phyloP scores from a whole-genome alignment of 805 yeast genomes.

The Starmerella asiatica region DNA sequence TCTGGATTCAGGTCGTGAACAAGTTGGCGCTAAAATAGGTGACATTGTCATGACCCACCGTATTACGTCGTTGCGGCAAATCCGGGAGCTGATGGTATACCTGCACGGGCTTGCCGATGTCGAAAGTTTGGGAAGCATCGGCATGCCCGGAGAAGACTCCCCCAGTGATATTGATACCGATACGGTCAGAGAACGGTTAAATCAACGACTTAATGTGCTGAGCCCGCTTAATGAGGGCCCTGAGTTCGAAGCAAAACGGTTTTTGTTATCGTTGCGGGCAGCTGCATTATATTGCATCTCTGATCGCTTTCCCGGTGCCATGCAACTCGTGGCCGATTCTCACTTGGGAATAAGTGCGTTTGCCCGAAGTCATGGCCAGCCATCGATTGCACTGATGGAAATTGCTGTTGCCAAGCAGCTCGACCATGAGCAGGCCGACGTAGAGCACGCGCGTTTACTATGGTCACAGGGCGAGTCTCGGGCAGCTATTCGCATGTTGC shows the following conservation, averaged over 20 bases:
- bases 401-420: constrained; percentile 17
- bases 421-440: constrained; percentile 7
- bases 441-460: constrained; percentile 36
- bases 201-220: constrained; percentile 9
- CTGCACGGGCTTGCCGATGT: constrained; percentile 53
- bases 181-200: constrained; percentile 3
- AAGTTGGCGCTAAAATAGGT: constrained; percentile 49
- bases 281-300: constrained; percentile 27
- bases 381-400: constrained; percentile 36
- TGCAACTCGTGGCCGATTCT: constrained; percentile 31
- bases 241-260: constrained; percentile 48
- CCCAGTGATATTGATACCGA: constrained; percentile 1
- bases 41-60: constrained; percentile 27
- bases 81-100: constrained; percentile 32
- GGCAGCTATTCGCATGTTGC: constrained; percentile 60
- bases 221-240: constrained; percentile 31
- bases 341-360: constrained; percentile 33
- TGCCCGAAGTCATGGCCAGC: constrained; percentile 39
- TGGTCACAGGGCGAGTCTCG: constrained; percentile 86
- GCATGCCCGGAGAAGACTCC: constrained; percentile 6
- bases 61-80: constrained; percentile 38
- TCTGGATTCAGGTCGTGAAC: constrained; percentile 39
- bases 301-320: constrained; percentile 10
- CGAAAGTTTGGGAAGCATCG: constrained; percentile 28
- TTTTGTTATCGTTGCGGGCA: constrained; percentile 45